Conservation (phyloP, 176 grass and related monocot species). For the Hordeum marinum region DNA sequence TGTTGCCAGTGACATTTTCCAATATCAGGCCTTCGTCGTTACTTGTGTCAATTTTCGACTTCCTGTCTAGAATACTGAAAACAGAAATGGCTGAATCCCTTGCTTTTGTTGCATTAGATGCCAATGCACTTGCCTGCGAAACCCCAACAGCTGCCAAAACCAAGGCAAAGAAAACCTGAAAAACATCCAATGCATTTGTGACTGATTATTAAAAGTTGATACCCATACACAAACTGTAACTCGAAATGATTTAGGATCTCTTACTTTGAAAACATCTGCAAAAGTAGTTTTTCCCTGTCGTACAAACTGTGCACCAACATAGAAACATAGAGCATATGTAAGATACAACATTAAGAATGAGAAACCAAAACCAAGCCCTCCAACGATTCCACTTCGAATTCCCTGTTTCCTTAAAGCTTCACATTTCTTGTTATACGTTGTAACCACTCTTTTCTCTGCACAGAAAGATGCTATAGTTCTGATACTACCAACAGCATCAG, state of each 20-base stretch:
- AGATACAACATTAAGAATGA: slow-evolving; percentile 34
- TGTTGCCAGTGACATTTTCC: slow-evolving; percentile 39
- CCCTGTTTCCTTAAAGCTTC: slow-evolving; percentile 43
- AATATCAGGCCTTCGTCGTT: slow-evolving; percentile 19
- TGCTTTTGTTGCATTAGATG: slow-evolving; percentile 45
- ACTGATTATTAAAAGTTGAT: background rate
- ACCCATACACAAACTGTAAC: background rate
- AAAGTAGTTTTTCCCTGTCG: slow-evolving; percentile 38
- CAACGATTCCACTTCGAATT: slow-evolving; percentile 42
- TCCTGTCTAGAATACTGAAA: slow-evolving; percentile 51
- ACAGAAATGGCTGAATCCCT: slow-evolving; percentile 51
- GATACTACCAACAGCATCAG: slow-evolving; percentile 51
- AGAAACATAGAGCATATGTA: slow-evolving; percentile 44
- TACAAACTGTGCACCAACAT: slow-evolving; percentile 43
- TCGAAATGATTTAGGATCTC: background rate
- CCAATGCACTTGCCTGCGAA: slow-evolving; percentile 42
- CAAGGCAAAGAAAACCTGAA: slow-evolving; percentile 54
- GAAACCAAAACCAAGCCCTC: slow-evolving; percentile 45
- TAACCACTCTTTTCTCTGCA: slow-evolving; percentile 42
- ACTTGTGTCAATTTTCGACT: slow-evolving; percentile 54
- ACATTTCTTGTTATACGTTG: slow-evolving; percentile 42
- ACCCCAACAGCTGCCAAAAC: slow-evolving; percentile 33
- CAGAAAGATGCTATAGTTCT: slow-evolving; percentile 57
- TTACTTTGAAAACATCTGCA: slow-evolving; percentile 48
- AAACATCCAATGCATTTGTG: background rate